phyloP scores from a whole-genome alignment of 2,329 filamentous ascomycete genomes.

The Claviceps quebecensis region DNA sequence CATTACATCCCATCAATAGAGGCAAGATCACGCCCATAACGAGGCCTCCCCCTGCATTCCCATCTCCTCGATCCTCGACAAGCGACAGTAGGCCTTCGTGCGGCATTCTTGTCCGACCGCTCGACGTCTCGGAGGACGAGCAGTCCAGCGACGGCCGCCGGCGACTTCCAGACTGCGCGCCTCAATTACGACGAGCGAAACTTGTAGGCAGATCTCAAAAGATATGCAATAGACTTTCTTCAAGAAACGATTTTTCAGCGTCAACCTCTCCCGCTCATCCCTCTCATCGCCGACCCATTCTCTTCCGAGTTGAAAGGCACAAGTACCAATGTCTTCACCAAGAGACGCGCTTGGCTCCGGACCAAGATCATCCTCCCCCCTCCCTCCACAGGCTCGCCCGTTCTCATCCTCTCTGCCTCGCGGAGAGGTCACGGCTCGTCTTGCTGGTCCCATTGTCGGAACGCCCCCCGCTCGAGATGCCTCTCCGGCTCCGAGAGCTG shows the following conservation, averaged over 20 bases:
- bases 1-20: no score
- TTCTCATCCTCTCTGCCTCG: conserved; percentile 40
- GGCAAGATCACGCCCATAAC: neutral
- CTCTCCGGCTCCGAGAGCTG: conserved; percentile 17
- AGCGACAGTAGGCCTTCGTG: neutral
- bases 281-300: neutral
- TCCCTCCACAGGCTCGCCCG: conserved; percentile 30
- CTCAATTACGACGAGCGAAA: neutral
- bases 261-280: neutral
- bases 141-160: neutral
- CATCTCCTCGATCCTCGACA: neutral
- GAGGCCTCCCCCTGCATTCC: neutral
- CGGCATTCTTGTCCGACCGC: neutral
- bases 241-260: neutral
- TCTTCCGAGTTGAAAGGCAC: neutral
- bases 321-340: conserved; percentile 22
- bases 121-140: neutral
- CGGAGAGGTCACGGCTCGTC: conserved; percentile 45
- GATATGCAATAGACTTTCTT: conserved; percentile 1
- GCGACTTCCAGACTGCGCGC: neutral
- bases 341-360: conserved; percentile 22
- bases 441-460: conserved; percentile 41
- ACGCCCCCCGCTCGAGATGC: conserved; percentile 22
- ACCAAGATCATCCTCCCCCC: conserved; percentile 32
- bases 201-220: neutral